Percentiles rank a stretch among this genome's conserved stretches.
Conservation (phyloP, 441 rosid species). For the Gossypium davidsonii region DNA sequence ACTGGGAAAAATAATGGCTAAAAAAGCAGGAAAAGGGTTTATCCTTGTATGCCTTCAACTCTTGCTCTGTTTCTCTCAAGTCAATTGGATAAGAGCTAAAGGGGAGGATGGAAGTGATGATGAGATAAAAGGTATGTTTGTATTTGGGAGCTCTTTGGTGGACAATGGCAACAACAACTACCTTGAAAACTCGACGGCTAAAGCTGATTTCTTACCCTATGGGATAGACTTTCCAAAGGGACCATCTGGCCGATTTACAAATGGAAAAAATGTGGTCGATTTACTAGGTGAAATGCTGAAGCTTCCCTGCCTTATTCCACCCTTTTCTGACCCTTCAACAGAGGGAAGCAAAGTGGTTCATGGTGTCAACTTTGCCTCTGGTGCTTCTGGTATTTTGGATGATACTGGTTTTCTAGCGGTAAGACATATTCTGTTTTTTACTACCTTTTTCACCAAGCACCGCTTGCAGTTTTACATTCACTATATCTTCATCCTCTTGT, state of each 20-base stretch:
- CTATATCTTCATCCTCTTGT: neutral
- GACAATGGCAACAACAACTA: conserved; percentile 67
- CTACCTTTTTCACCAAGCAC: neutral
- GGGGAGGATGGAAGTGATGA: neutral
- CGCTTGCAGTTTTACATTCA: neutral
- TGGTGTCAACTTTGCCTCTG: conserved; percentile 58
- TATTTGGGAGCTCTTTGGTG: conserved; percentile 59
- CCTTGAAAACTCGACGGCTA: conserved; percentile 33
- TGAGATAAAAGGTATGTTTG: conserved; percentile 43
- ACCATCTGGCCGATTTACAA: conserved; percentile 51
- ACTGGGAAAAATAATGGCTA: neutral
- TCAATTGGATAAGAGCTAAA: neutral
- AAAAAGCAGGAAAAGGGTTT: neutral
- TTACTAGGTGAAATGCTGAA: conserved; percentile 31
- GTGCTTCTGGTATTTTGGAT: conserved; percentile 50
- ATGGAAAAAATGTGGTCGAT: conserved; percentile 55
- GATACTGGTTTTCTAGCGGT: conserved; percentile 43
- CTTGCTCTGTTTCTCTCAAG: neutral
- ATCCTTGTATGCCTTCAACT: conserved; percentile 9
- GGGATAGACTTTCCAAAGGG: conserved; percentile 50
- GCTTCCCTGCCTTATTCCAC: conserved; percentile 37
- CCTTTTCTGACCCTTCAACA: conserved; percentile 39
- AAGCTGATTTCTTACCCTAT: conserved; percentile 42
- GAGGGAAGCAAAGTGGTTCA: conserved; percentile 24
- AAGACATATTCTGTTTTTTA: neutral